Evolutionary conservation across 768 basidiomycete species (phyloP), one percentile per base, ranked within the genome.

Genomic region (Asterophora parasitica): DNA sequence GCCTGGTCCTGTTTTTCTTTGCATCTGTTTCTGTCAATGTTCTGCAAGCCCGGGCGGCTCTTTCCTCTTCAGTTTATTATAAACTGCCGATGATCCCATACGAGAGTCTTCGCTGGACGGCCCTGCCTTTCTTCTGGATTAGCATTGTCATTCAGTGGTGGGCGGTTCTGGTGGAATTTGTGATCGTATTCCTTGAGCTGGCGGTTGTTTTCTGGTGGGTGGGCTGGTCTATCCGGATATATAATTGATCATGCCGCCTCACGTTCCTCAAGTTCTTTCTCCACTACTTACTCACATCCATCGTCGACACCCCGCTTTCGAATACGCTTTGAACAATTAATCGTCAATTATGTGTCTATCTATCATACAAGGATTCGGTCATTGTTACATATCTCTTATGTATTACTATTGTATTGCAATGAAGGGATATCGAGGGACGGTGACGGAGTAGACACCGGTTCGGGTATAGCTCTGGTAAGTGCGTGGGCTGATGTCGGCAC

Each of bases 171-270:
- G 61, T 79, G 20, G 85, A 88, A 59, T 61, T 71, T 50, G 72
- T 65, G 28, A 65, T 88, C 49, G 73, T 88, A 10, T 50, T 81
- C 12, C 68, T 80, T 49, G 75, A 88, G 60, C 35, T 81, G 33
- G 79, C 74, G 4, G 76, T 85, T 16, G 65, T 82, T 34, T 57
- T 72, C 7, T 90, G 88, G 87, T 90, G 88, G 88, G 58, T 77
- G 46, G 85, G 84, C 19, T 90, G 88, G 87, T 71, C 70, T 20
- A 59, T 86, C 35, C 76, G 76, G 34, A 53, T 88, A 50, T 59
- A 71, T 48, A 60, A 59, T 52, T 75, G 59, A 63, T 52, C 41
- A 53, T 42, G 32, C 17, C 31, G 23, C 33, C 36, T 6, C 23
- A 6, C 6, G 23, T 23, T n/a, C 23, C 23, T 23, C 23, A 23